Base-by-base conservation (phyloP, 305 asterid species). In the Solanum hybrid region DNA sequence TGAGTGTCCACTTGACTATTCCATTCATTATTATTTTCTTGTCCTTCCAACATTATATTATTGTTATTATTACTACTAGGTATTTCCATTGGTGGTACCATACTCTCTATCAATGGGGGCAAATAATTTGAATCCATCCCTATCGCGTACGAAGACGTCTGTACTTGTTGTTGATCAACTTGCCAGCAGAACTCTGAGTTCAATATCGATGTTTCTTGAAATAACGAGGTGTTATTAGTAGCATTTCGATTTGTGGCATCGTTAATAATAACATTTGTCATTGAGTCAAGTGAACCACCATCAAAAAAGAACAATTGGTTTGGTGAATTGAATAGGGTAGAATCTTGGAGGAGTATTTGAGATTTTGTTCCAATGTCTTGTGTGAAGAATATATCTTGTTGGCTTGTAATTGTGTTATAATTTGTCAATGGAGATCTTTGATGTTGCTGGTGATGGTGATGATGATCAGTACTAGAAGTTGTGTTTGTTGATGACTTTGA, bases 301-400 rank as follows among this genome's bases (percentile, higher is more conserved):
- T 96, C 98, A 12, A 96, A 94, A 89, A 94, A 94, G 95, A 96
- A 97, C 7, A 94, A 72, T 27, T 97, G 92, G 37, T 78, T 90
- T 7, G 96, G 94, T 34, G 94, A 73, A 32, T 95, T 84, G 89
- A 94, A 93, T 61, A 92, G 9, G 88, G 93, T 34, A 4, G 88
- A 31, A 31, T 93, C 93, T 90, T 92, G 94, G 65, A 90, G 34
- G 26, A 87, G 92, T 27, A 88, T 1, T 65, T 51, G 76, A 84
- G 93, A 68, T 88, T 91, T 93, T 86, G 95, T 57, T 84, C n/a
- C 88, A 72, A 92, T 22, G 27, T 95, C 93, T 92, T 95, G 96
- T 38, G 92, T 93, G 24, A 34, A 78, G 10, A 93, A 89, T 72
- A 92, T 91, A 7, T 93, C 92, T 27, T 89, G 90, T 4, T 93